A percentile compares a stretch with the other conserved stretches of the same genome.
Evolutionary conservation across 176 grass and related monocot genomes (phyloP).

Genomic region (Puya raimondii): DNA sequence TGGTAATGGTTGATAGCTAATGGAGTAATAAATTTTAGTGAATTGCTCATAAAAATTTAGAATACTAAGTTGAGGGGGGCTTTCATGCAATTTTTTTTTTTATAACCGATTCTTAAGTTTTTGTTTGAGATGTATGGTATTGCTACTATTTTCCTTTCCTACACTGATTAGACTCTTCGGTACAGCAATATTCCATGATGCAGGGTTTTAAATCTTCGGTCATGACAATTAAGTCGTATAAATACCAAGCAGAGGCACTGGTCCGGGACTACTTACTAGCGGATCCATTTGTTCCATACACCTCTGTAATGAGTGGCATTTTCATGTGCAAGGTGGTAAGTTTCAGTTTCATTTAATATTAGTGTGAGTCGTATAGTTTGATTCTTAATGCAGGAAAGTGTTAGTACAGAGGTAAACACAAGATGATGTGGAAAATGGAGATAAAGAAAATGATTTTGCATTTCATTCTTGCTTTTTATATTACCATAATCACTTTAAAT

Average conservation of each 20-base stretch:
- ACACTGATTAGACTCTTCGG: conserved; percentile 2
- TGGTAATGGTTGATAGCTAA: too few species aligned
- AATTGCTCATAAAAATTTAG: background rate
- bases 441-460: background rate
- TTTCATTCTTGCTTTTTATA: background rate
- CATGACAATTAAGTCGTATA: conserved; percentile 51
- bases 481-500: background rate
- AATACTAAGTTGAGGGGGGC: too few species aligned
- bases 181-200: background rate
- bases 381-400: background rate
- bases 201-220: conserved; percentile 22
- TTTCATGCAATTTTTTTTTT: background rate
- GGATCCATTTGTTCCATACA: conserved; percentile 57
- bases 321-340: conserved; percentile 84
- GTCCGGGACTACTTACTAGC: conserved; percentile 73
- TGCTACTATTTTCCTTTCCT: background rate
- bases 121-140: background rate
- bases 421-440: background rate
- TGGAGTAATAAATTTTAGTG: too few species aligned
- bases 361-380: background rate
- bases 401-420: background rate
- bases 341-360: conserved; percentile 2
- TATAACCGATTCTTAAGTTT: too few species aligned
- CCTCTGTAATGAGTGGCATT: conserved; percentile 66
- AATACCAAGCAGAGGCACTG: conserved; percentile 55